These are phyloP conservation scores for Ceratocystis diversiconidia DNA, from an alignment of 2,329 filamentous ascomycete genomes.

Conservation along the genomic window DNA sequence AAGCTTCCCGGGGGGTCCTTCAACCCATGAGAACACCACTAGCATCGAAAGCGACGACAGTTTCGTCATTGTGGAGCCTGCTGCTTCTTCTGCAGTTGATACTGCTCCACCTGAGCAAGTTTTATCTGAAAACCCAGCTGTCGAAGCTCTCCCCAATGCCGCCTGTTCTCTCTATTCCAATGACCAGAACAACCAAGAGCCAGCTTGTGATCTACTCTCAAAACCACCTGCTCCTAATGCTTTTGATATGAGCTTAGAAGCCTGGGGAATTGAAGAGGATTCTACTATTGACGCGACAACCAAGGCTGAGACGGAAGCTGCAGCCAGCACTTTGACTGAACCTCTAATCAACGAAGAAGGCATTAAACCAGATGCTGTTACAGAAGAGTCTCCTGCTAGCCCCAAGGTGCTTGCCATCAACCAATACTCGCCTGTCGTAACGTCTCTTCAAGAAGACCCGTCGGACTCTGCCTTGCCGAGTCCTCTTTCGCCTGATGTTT, in stretches of 20 bases:
- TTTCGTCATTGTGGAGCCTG: conserved; percentile 2
- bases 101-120: neutral
- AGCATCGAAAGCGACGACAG: conserved; percentile 5
- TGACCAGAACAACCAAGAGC: neutral
- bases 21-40: neutral
- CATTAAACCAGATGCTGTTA: neutral
- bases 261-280: conserved; percentile 16
- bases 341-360: neutral
- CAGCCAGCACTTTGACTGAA: neutral
- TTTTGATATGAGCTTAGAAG: conserved; percentile 14
- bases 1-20: neutral
- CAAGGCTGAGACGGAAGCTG: neutral
- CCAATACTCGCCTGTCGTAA: neutral
- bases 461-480: neutral
- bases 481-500: conserved; percentile 11
- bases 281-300: conserved; percentile 5
- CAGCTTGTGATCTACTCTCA: neutral
- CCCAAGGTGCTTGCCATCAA: neutral
- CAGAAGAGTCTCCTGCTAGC: neutral
- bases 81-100: neutral
- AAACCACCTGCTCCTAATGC: neutral
- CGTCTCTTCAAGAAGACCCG: neutral
- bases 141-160: neutral
- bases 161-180: neutral
- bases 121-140: neutral